Base-by-base conservation (phyloP, 2,329 filamentous ascomycete species). In the Botrytis hyacinthi region DNA sequence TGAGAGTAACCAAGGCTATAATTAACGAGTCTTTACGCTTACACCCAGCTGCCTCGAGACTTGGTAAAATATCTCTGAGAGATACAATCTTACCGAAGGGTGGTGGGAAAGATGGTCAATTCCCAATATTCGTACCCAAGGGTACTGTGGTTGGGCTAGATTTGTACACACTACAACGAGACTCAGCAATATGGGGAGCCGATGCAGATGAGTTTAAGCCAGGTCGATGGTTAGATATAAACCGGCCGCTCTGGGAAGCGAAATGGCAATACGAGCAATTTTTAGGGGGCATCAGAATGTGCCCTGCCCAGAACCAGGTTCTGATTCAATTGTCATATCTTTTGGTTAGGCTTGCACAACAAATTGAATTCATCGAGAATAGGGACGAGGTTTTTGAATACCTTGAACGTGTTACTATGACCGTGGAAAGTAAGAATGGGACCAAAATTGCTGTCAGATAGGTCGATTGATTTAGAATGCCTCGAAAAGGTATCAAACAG, bases 121-220 rank as follows among this genome's bases (percentile, higher is more conserved):
- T 73, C 5, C 78, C 80, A 2, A 70, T 80, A 5, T 76, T 80
- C 14, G 67, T 81, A 32, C 59, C 62, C 16, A 76, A 75, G 62
- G 79, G 78, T 68, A 74, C 40, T 40, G 66, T 20, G 63, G 71
- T 66, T 62, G 51, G 18, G 73, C 72, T 73, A 14, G 32, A 61
- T 22, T 54, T 66, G 32, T 22, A 65, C 78, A 81, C 81, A 22
- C 80, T 85, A 78, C 83, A 84, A 67, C 78, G 83, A 5, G 75
- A 79, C 3, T 72, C 75, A 22, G 79, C 81, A 20, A 75, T 84
- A 37, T 85, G 82, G 74, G 83, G 83, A 22, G 72, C 74, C 1
- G 79, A 82, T 61, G 78, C 81, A 7, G 79, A 83, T 40, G 80
- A 81, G 20, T 84, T 84, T 72, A 77, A 76, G 9, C 82, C 83